Evolutionary conservation across 768 basidiomycete genomes (phyloP).

Genomic region (Lenzites betulinus): DNA sequence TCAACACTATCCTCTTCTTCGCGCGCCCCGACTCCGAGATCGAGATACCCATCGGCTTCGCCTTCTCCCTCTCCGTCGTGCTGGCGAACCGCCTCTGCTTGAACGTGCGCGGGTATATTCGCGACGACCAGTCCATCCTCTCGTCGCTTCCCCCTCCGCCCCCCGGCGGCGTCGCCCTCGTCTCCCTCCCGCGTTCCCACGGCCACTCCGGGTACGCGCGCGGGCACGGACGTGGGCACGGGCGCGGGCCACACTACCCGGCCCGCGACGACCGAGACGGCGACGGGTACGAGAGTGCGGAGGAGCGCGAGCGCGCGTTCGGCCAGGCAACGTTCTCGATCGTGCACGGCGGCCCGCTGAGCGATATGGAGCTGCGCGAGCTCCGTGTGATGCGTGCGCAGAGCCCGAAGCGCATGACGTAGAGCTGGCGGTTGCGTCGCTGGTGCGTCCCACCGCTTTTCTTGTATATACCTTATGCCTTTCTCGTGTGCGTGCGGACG

Average conservation of each 20-base stretch:
- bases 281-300: background rate
- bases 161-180: background rate
- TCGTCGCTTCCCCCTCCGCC: background rate
- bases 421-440: too few relatives aligned
- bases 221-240: background rate
- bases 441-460: too few relatives aligned
- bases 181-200: background rate
- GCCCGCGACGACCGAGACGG: background rate
- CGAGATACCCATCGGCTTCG: conserved; percentile 60
- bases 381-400: conserved; percentile 36
- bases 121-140: conserved; percentile 1
- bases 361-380: conserved; percentile 38
- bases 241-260: too few relatives aligned
- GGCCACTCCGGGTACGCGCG: background rate
- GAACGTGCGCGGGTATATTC: conserved; percentile 47
- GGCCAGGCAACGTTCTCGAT: conserved; percentile 5
- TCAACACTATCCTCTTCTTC: conserved; percentile 39
- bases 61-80: conserved; percentile 58
- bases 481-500: too few relatives aligned
- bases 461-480: too few relatives aligned
- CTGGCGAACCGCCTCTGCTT: conserved; percentile 56
- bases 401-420: conserved; percentile 11
- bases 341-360: conserved; percentile 24
- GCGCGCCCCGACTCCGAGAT: conserved; percentile 29
- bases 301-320: background rate